Evolutionary conservation across 2,329 filamentous ascomycete genomes (phyloP), one percentile per base, ranked within the genome.

Genomic region (Fusarium sp.): DNA sequence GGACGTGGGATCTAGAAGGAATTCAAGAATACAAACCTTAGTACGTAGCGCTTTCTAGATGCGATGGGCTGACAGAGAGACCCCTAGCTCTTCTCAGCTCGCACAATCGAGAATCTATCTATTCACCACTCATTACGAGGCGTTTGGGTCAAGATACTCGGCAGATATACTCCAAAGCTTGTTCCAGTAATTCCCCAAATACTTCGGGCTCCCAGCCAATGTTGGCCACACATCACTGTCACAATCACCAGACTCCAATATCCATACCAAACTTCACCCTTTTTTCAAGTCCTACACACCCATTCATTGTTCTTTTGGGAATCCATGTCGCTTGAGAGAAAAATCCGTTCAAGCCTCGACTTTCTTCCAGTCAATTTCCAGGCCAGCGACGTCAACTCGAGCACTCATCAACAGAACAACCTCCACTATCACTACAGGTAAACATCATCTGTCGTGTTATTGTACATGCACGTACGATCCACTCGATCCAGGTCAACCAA

Each of bases 181-280:
- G 17, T 27, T 52, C 25, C 33, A 17, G 33, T 17, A 37, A 49
- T 27, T 10, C 14, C 15, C 18, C 25, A 20, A 47, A 14, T 14
- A 29, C 31, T n/a, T 18, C n/a, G n/a, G n/a, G 8, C 25, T 25
- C 8, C 25, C 47, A 18, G 35, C 59, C 43, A 53, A 60, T 40
- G 67, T 48, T 55, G 42, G 35, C 45, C 42, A 46, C 45, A 49
- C 55, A 58, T 52, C 58, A 58, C 63, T 52, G 54, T 66, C 63
- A 67, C 47, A 42, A 67, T 67, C 64, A 67, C 65, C 58, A 65
- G 65, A 67, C 65, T 53, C 51, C 27, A 37, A 51, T 36, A 33
- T 47, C 61, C 58, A 68, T 67, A 53, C 43, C 33, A 58, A 56
- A 39, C 40, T 55, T 42, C 46, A 53, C 49, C 64, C 49, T 64